These are phyloP conservation scores for Phytophthora meadii DNA, from an alignment of 352 stramenopile genomes.

Conservation along the genomic window DNA sequence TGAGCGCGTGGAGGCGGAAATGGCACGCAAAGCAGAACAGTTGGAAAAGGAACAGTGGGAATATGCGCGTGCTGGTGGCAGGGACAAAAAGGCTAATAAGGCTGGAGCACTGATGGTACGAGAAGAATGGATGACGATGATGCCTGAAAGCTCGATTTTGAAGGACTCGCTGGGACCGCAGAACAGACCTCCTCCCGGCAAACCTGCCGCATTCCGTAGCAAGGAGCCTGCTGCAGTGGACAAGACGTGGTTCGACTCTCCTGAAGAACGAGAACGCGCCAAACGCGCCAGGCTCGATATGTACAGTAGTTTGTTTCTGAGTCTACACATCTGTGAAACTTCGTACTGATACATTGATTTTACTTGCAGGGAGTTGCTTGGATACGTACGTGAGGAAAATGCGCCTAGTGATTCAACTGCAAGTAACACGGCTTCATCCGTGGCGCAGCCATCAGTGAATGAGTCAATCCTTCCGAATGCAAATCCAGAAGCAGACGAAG, in stretches of 20 bases:
- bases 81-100: conserved; percentile 14
- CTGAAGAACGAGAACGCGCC: conserved; percentile 81
- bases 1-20: conserved; percentile 75
- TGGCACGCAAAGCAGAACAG: conserved; percentile 59
- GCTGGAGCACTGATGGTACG: conserved; percentile 35
- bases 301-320: conserved; percentile 38
- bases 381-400: conserved; percentile 84
- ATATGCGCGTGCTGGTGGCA: conserved; percentile 25
- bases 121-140: conserved; percentile 89
- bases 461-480: conserved; percentile 73
- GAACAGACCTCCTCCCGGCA: conserved; percentile 55
- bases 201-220: conserved; percentile 71
- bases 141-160: conserved; percentile 78
- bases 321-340: background rate
- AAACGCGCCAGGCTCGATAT: conserved; percentile 85
- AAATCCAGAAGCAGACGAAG: conserved; percentile 68
- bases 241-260: conserved; percentile 82
- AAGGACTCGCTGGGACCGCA: conserved; percentile 73
- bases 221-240: conserved; percentile 81
- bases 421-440: conserved; percentile 21
- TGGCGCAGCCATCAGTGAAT: conserved; percentile 43
- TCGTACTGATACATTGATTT: conserved; percentile 6
- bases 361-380: conserved; percentile 70
- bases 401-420: conserved; percentile 31
- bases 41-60: conserved; percentile 79